phyloP scores from a whole-genome alignment of 305 asterid genomes.

The Fraxinus xanthoxyloides region DNA sequence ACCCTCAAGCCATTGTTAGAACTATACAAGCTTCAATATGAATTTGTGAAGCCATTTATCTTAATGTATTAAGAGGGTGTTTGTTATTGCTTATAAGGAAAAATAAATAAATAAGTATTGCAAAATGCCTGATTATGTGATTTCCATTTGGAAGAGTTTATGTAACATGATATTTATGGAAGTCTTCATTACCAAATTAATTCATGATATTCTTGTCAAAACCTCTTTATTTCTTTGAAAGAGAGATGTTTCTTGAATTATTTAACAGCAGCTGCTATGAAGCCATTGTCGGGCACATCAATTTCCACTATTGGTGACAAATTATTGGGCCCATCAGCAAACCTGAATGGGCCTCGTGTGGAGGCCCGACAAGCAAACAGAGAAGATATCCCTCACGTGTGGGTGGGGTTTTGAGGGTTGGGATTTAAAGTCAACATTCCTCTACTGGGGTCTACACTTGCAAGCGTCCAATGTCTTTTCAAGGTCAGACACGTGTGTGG shows the following conservation, averaged over 20 bases:
- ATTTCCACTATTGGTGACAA: not conserved
- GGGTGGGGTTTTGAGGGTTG: conserved; percentile 24
- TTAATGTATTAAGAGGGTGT: not conserved
- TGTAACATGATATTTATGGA: not conserved
- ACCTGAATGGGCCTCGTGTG: conserved; percentile 21
- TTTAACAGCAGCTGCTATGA: not conserved
- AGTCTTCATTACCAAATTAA: not conserved
- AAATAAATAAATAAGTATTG: not conserved
- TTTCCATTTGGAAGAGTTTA: not conserved
- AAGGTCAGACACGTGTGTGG: conserved; percentile 33
- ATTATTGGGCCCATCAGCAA: conserved; percentile 23
- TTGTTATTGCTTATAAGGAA: not conserved
- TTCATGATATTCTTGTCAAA: not conserved
- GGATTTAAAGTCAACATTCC: conserved; percentile 19
- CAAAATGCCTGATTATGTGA: not conserved
- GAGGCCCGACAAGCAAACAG: conserved; percentile 37
- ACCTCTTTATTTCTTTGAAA: not conserved
- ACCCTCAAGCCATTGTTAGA: conserved; percentile 50
- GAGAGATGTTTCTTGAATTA: not conserved
- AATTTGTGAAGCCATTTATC: not conserved
- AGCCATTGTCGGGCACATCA: not conserved
- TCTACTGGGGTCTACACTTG: conserved; percentile 28
- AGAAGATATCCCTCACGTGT: conserved; percentile 29
- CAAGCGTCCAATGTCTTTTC: conserved; percentile 23
- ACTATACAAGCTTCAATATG: conserved; percentile 32